These are phyloP conservation scores for Mitragyna speciosa DNA, from an alignment of 257 asterid genomes.

Conservation along the genomic window DNA sequence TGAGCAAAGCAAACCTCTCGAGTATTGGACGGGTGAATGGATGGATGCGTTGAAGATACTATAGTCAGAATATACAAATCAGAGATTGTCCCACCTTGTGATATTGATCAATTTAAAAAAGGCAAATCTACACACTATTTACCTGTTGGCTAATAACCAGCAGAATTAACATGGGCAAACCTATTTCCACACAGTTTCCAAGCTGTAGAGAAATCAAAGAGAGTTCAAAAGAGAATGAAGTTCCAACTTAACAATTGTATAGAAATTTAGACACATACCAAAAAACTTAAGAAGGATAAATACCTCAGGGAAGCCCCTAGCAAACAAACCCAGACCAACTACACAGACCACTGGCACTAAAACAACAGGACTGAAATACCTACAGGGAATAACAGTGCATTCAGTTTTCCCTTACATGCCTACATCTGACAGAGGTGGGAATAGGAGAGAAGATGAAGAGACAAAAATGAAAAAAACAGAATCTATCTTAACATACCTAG, in stretches of 20 bases:
- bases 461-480: background rate
- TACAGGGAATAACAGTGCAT: constrained; percentile 26
- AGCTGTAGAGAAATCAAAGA: constrained; percentile 50
- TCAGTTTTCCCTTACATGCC: background rate
- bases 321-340: constrained; percentile 85
- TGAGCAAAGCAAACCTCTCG: constrained; percentile 89
- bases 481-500: constrained; percentile 48
- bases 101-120: background rate
- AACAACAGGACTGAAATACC: constrained; percentile 75
- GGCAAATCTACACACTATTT: constrained; percentile 11
- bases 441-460: background rate
- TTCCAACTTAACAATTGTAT: constrained; percentile 8
- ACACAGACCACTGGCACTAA: constrained; percentile 82
- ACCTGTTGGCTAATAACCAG: constrained; percentile 82
- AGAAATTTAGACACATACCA: constrained; percentile 7
- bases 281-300: background rate
- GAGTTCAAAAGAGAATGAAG: constrained; percentile 15
- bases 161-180: constrained; percentile 85
- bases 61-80: constrained; percentile 21
- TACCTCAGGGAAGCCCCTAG: constrained; percentile 90
- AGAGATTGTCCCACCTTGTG: constrained; percentile 6
- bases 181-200: constrained; percentile 78
- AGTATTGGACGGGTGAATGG: constrained; percentile 53
- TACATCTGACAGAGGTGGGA: background rate
- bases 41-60: constrained; percentile 81